These are phyloP conservation scores for Closterium sp. DNA, from an alignment of 139 green algal genomes.

Conservation along the genomic window DNA sequence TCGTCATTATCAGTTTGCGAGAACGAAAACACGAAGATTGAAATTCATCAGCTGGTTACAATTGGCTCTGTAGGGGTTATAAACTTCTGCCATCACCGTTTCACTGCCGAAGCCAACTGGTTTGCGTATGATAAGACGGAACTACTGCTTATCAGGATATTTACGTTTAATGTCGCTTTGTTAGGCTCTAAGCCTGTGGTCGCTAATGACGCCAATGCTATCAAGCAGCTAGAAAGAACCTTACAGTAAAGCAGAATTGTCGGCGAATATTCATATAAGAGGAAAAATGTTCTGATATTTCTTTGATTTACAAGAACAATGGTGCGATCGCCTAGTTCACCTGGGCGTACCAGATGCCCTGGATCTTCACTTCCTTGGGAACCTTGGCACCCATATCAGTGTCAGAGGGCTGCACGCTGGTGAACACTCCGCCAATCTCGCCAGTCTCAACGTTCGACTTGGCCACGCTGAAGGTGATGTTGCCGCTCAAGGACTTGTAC, in stretches of 20 bases:
- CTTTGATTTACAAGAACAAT: not conserved
- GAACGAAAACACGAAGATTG: too few species aligned
- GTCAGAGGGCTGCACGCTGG: slow-evolving; percentile 97
- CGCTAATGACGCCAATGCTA: too few species aligned
- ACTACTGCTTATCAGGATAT: too few species aligned
- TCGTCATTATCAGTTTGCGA: too few species aligned
- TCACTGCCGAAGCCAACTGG: too few species aligned
- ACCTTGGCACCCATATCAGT: slow-evolving; percentile 97
- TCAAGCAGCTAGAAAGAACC: too few species aligned
- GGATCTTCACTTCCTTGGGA: slow-evolving; percentile 99
- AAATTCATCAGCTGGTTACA: too few species aligned
- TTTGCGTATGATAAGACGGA: too few species aligned
- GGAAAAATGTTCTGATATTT: not conserved
- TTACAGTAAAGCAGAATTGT: not conserved
- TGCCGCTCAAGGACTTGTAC: slow-evolving; percentile 69
- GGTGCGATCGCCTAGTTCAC: slow-evolving; percentile 51
- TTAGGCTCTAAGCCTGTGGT: too few species aligned
- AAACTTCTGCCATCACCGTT: too few species aligned
- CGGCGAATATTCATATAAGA: not conserved
- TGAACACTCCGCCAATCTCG: slow-evolving; percentile 97
- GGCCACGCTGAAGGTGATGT: slow-evolving; percentile 89
- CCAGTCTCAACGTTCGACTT: slow-evolving; percentile 85
- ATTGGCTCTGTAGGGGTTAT: too few species aligned
- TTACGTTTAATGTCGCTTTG: too few species aligned
- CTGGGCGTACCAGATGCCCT: slow-evolving; percentile 89